phyloP scores from a whole-genome alignment of 1,284 basidiomycete species.

The Gomphus bonarii region DNA sequence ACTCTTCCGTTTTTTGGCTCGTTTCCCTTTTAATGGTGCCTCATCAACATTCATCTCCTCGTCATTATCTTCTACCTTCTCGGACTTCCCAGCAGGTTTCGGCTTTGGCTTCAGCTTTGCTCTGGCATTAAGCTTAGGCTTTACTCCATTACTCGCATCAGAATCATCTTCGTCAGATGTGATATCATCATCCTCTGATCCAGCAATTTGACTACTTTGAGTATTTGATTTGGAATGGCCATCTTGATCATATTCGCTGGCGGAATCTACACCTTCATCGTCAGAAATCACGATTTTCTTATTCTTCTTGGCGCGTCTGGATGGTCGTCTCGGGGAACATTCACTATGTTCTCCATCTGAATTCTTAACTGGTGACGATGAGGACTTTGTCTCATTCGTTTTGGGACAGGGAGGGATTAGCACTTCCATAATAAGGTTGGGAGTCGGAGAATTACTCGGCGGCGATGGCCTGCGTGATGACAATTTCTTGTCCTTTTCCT shows the following conservation, averaged over 20 bases:
- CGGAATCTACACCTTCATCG: conserved; percentile 12
- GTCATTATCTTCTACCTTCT: conserved; percentile 18
- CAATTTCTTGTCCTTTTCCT: background rate
- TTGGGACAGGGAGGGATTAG: background rate
- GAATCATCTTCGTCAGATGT: conserved; percentile 20
- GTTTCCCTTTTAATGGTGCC: conserved; percentile 19
- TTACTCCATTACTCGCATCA: conserved; percentile 17
- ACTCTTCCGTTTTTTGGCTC: conserved; percentile 38
- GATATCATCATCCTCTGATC: conserved; percentile 15
- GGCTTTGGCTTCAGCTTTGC: conserved; percentile 23
- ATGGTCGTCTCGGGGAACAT: background rate
- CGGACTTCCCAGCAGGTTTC: conserved; percentile 16
- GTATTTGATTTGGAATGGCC: conserved; percentile 13
- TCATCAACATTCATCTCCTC: conserved; percentile 53
- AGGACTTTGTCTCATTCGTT: background rate
- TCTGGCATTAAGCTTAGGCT: conserved; percentile 17
- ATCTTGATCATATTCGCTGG: conserved; percentile 13
- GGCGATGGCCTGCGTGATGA: background rate
- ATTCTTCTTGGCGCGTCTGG: conserved; percentile 1
- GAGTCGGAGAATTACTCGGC: background rate
- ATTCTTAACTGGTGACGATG: background rate
- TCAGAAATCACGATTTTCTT: conserved; percentile 11
- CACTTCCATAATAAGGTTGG: conserved; percentile 2
- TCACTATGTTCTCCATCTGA: background rate
- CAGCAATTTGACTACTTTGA: conserved; percentile 6